Percentiles rank a stretch among this genome's conserved stretches.
Conservation (phyloP, 371 early-diverging fungal species). For the Syncephalis plumigaleata region DNA sequence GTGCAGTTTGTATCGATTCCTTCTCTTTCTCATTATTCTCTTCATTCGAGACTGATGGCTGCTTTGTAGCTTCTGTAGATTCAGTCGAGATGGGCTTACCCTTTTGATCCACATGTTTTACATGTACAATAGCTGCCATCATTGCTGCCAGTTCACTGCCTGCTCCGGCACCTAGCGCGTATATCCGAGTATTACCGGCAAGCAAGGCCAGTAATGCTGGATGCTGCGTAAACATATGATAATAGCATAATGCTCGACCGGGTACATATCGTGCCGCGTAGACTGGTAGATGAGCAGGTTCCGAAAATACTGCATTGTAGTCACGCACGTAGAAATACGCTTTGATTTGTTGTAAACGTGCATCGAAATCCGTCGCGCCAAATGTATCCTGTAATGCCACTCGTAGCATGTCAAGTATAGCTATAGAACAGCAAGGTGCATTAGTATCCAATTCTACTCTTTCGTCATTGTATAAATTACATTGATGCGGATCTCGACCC, state of each 20-base stretch:
- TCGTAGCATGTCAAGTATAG: conserved; percentile 44
- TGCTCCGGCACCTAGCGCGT: conserved; percentile 68
- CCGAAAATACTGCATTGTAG: conserved; percentile 67
- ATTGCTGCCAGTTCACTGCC: conserved; percentile 77
- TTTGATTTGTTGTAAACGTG: conserved; percentile 53
- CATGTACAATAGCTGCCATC: conserved; percentile 48
- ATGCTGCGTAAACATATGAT: conserved; percentile 38
- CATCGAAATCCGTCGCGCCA: conserved; percentile 33
- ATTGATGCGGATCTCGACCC: conserved; percentile 32
- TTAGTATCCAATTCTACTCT: not conserved
- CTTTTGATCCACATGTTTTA: too few relatives aligned
- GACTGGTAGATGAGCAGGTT: conserved; percentile 45
- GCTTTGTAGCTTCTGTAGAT: too few relatives aligned
- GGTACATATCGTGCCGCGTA: conserved; percentile 79
- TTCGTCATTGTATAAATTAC: conserved; percentile 11
- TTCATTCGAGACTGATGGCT: too few relatives aligned
- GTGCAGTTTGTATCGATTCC: conserved; percentile 21
- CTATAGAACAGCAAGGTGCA: conserved; percentile 10
- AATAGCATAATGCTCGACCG: conserved; percentile 73
- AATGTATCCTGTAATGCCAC: conserved; percentile 40
- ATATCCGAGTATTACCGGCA: conserved; percentile 18
- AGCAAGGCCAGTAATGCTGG: conserved; percentile 29
- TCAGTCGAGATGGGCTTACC: too few relatives aligned
- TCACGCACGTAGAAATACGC: conserved; percentile 60
- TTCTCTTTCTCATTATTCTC: too few relatives aligned